Percentiles rank a stretch among this genome's conserved stretches.
phyloP scores from a whole-genome alignment of 345 rosid genomes.

The Nephelium lappaceum region DNA sequence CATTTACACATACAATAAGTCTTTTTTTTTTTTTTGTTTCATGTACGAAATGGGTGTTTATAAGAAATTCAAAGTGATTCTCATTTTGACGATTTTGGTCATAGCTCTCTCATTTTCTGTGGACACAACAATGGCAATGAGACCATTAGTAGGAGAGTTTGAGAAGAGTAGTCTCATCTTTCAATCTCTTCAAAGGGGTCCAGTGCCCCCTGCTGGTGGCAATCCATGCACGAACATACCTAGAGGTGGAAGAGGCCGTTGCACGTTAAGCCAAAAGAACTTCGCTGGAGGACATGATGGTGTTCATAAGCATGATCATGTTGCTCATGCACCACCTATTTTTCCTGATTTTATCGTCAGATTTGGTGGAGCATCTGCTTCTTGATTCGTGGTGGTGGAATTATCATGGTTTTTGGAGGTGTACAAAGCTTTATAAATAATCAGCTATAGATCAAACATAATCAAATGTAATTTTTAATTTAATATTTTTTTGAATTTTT shows the following conservation, averaged over 20 bases:
- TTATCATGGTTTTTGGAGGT: neutral
- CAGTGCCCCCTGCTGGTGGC: slow-evolving; percentile 32
- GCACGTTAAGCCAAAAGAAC: slow-evolving; percentile 34
- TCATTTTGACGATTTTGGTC: neutral
- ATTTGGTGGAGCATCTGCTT: slow-evolving; percentile 8
- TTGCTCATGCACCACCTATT: slow-evolving; percentile 10
- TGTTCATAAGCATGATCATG: neutral
- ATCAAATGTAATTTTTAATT: neutral
- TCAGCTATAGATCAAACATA: neutral
- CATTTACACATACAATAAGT: neutral
- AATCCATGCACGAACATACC: slow-evolving; percentile 47
- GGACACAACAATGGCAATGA: slow-evolving; percentile 22
- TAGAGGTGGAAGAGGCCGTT: slow-evolving; percentile 24
- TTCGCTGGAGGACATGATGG: slow-evolving; percentile 17
- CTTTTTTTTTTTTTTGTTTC: no score
- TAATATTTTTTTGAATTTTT: neutral
- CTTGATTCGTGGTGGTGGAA: neutral
- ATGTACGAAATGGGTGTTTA: neutral
- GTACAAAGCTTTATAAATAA: neutral
- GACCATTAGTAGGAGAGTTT: slow-evolving; percentile 26
- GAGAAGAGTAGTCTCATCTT: neutral
- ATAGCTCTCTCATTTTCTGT: neutral
- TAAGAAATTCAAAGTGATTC: neutral
- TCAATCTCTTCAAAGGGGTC: slow-evolving; percentile 43
- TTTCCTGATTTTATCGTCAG: slow-evolving; percentile 16